phyloP scores from a whole-genome alignment of 805 yeast genomes.

The Saturnispora kantuleensis region DNA sequence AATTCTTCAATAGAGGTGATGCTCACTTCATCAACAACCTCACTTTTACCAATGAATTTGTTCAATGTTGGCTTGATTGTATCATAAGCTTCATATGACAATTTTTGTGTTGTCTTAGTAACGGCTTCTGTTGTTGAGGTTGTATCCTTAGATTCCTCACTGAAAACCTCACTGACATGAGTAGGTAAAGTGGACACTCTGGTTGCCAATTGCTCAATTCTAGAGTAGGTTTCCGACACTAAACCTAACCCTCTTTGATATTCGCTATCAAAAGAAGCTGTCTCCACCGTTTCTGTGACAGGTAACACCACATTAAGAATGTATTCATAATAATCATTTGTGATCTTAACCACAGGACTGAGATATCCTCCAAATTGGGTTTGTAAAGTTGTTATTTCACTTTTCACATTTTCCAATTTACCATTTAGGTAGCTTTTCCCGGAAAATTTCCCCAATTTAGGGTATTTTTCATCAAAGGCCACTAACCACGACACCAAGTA shows the following conservation, averaged over 20 bases:
- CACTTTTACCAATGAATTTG: slow-evolving; percentile 17
- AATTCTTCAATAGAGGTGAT: neutral
- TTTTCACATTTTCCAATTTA: slow-evolving; percentile 5
- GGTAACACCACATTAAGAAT: slow-evolving; percentile 23
- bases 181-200: slow-evolving; percentile 22
- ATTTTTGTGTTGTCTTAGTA: slow-evolving; percentile 29
- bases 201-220: slow-evolving; percentile 22
- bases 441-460: slow-evolving; percentile 11
- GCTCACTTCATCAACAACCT: slow-evolving; percentile 4
- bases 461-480: slow-evolving; percentile 24
- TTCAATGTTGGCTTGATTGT: slow-evolving; percentile 26
- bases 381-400: neutral
- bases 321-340: slow-evolving; percentile 25
- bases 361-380: neutral
- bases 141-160: slow-evolving; percentile 22
- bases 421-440: slow-evolving; percentile 17
- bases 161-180: slow-evolving; percentile 26
- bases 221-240: slow-evolving; percentile 20
- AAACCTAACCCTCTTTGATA: slow-evolving; percentile 20
- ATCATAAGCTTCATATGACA: slow-evolving; percentile 28
- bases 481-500: slow-evolving; percentile 16
- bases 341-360: slow-evolving; percentile 21
- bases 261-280: slow-evolving; percentile 15
- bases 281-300: slow-evolving; percentile 4
- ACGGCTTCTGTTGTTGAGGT: slow-evolving; percentile 26